These are phyloP conservation scores for Rhizopogon salebrosus DNA, from an alignment of 768 basidiomycete species.

Conservation along the genomic window DNA sequence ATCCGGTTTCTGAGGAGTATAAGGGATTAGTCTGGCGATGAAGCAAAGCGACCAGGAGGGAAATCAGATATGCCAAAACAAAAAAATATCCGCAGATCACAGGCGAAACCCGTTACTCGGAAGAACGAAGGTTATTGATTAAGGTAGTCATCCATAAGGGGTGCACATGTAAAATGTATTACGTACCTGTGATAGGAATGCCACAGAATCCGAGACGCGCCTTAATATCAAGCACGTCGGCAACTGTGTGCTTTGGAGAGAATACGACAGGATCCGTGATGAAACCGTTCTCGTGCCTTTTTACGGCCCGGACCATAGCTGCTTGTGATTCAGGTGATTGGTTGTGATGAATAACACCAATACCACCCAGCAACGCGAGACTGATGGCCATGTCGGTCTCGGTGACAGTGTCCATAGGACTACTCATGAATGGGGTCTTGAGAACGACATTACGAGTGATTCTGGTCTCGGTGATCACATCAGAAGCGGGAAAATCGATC, in stretches of 20 bases:
- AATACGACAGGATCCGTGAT: slow-evolving; percentile 93
- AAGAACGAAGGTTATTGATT: slow-evolving; percentile 83
- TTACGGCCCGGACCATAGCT: slow-evolving; percentile 95
- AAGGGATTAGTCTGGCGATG: slow-evolving; percentile 13
- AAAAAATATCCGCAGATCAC: slow-evolving; percentile 66
- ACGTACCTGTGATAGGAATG: slow-evolving; percentile 94
- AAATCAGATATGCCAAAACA: slow-evolving; percentile 18
- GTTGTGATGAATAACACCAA: slow-evolving; percentile 99
- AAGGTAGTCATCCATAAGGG: slow-evolving; percentile 42
- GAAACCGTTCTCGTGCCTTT: slow-evolving; percentile 98
- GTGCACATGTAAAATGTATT: slow-evolving; percentile 1
- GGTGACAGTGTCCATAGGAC: slow-evolving; percentile 99
- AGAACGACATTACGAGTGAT: slow-evolving; percentile 88
- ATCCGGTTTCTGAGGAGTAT: slow-evolving; percentile 64
- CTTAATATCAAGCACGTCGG: slow-evolving; percentile 92
- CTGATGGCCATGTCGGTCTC: slow-evolving; percentile 91
- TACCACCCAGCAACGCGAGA: slow-evolving; percentile 92
- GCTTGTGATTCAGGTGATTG: slow-evolving; percentile 81
- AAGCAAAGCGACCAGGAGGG: background rate
- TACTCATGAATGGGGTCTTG: slow-evolving; percentile 95
- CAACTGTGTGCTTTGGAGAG: slow-evolving; percentile 69
- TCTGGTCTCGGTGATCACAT: slow-evolving; percentile 76
- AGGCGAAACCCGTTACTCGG: slow-evolving; percentile 67
- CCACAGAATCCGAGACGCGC: slow-evolving; percentile 90
- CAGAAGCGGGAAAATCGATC: slow-evolving; percentile 85